Percentiles rank a stretch among this genome's conserved stretches.
Evolutionary conservation across 495 filamentous ascomycete species (phyloP).

Genomic region (Filosporella fistucella): DNA sequence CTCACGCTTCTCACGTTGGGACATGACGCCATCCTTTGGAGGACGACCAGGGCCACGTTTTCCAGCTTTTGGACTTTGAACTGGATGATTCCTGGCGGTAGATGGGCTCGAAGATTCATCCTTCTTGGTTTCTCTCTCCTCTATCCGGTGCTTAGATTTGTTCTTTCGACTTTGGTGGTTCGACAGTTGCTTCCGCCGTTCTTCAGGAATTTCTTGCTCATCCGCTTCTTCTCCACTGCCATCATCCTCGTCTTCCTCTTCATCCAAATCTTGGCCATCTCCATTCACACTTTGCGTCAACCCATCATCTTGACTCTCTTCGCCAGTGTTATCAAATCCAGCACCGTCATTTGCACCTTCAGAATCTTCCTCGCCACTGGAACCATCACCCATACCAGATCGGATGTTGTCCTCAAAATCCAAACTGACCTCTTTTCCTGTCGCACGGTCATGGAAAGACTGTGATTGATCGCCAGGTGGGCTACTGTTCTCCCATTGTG

Average conservation of each 20-base stretch:
- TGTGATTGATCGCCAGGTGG: conserved; percentile 38
- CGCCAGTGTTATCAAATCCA: too few species aligned
- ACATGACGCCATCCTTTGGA: conserved; percentile 91
- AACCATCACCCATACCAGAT: conserved; percentile 42
- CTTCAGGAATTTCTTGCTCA: background rate
- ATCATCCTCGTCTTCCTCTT: conserved; percentile 16
- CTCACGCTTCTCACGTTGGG: conserved; percentile 71
- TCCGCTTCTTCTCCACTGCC: background rate
- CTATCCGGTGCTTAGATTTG: too few species aligned
- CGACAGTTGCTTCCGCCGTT: too few species aligned
- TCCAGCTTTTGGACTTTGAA: conserved; percentile 24
- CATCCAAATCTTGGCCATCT: conserved; percentile 2
- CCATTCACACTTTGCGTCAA: conserved; percentile 7
- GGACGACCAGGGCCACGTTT: conserved; percentile 82
- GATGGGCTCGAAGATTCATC: too few species aligned
- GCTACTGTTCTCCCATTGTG: conserved; percentile 32
- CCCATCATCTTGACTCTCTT: too few species aligned
- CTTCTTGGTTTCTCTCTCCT: too few species aligned
- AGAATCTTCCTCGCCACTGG: conserved; percentile 16
- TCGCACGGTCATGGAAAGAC: too few species aligned
- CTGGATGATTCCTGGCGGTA: too few species aligned
- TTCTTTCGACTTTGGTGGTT: too few species aligned
- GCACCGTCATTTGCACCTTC: conserved; percentile 28
- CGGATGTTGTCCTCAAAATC: conserved; percentile 58
- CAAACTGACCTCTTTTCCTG: conserved; percentile 58